Percentiles rank a stretch among this genome's conserved stretches.
Conservation (phyloP, 2,329 filamentous ascomycete species). For the Fusarium lateritium region DNA sequence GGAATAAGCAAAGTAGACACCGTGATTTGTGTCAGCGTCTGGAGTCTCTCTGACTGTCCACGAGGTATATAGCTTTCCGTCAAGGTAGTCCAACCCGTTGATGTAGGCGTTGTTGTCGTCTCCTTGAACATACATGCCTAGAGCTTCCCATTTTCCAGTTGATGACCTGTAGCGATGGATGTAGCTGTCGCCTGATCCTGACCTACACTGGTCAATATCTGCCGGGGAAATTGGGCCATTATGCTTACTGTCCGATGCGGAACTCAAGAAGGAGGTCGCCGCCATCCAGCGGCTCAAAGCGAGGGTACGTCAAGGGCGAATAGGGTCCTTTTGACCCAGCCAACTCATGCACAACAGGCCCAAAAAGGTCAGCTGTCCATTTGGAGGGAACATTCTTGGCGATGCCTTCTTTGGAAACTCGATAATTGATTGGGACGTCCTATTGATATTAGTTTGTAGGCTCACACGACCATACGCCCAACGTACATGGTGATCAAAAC, state of each 20-base stretch:
- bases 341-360: conserved; percentile 25
- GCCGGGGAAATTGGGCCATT: accelerated
- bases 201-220: neutral
- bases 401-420: conserved; percentile 18
- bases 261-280: conserved; percentile 34
- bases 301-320: conserved; percentile 31
- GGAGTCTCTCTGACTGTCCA: conserved; percentile 40
- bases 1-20: conserved; percentile 38
- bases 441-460: neutral
- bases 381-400: conserved; percentile 10
- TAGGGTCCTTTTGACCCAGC: conserved; percentile 25
- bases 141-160: conserved; percentile 29
- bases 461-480: accelerated
- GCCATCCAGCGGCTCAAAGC: conserved; percentile 25
- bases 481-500: conserved; percentile 39
- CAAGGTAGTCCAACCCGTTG: conserved; percentile 26
- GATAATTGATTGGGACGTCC: conserved; percentile 38
- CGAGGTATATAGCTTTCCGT: conserved; percentile 35
- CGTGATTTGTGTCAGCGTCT: conserved; percentile 35
- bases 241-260: conserved; percentile 34
- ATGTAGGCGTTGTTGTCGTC: conserved; percentile 41
- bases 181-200: conserved; percentile 35
- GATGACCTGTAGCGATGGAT: conserved; percentile 41
- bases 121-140: conserved; percentile 36
- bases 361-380: conserved; percentile 32